Percentiles rank a stretch among this genome's conserved stretches.
These are phyloP conservation scores for Phytophthora sp. DNA, from an alignment of 352 stramenopile species.

Conservation along the genomic window DNA sequence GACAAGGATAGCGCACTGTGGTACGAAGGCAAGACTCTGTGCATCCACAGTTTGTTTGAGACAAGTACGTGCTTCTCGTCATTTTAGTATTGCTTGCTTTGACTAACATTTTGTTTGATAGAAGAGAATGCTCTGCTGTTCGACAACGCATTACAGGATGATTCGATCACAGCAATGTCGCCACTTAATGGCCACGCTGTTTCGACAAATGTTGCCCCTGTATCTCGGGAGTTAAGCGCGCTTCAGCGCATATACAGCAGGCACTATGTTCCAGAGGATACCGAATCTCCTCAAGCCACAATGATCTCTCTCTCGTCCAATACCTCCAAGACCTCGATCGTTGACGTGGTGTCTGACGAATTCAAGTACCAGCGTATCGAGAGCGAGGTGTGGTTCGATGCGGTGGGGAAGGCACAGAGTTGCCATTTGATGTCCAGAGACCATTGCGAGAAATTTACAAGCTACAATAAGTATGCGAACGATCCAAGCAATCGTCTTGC, in stretches of 20 bases:
- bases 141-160: not conserved
- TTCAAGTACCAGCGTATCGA: constrained; percentile 29
- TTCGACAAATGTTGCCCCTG: not conserved
- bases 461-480: constrained; percentile 20
- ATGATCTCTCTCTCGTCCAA: constrained; percentile 5
- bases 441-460: constrained; percentile 14
- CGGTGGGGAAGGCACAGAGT: constrained; percentile 20
- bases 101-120: not conserved
- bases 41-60: constrained; percentile 3
- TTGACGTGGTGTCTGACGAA: constrained; percentile 24
- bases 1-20: constrained; percentile 9
- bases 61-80: not conserved
- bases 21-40: constrained; percentile 9
- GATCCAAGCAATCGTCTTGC: constrained; percentile 29
- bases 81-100: not conserved
- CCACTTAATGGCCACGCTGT: not conserved
- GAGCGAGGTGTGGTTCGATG: constrained; percentile 6
- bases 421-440: constrained; percentile 32
- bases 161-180: not conserved
- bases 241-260: constrained; percentile 1
- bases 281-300: constrained; percentile 9
- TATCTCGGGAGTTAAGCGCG: constrained; percentile 1
- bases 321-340: constrained; percentile 11
- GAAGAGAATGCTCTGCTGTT: constrained; percentile 9
- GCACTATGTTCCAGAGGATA: constrained; percentile 7